Conservation (phyloP, 2,329 filamentous ascomycete genomes). For the Pseudopyricularia javanii region DNA sequence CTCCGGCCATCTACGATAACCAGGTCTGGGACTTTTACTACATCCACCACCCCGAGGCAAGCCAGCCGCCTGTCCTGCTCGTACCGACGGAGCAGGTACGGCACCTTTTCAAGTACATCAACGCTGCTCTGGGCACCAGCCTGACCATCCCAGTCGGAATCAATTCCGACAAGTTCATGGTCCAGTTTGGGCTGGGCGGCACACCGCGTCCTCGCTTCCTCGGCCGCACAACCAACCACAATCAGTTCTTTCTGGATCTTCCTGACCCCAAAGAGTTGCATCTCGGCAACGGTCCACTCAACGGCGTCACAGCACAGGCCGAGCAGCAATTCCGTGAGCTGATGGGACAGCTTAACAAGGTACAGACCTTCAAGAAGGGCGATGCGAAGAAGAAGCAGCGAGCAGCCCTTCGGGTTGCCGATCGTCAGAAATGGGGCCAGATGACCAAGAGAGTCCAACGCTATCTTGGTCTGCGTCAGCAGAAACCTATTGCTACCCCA, state of each 20-base stretch:
- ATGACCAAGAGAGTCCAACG: constrained; percentile 53
- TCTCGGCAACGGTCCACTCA: constrained; percentile 18
- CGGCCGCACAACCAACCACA: constrained; percentile 36
- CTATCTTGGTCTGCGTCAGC: constrained; percentile 49
- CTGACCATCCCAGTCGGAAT: constrained; percentile 45
- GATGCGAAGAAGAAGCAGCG: constrained; percentile 27
- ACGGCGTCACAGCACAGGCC: constrained; percentile 19
- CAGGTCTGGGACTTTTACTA: constrained; percentile 69
- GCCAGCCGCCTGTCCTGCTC: constrained; percentile 44
- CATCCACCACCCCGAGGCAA: constrained; percentile 36
- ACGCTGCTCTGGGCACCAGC: constrained; percentile 37
- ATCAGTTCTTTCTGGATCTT: constrained; percentile 18
- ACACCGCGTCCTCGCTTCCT: constrained; percentile 58
- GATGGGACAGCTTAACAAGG: constrained; percentile 36
- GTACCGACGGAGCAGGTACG: constrained; percentile 56
- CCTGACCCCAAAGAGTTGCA: constrained; percentile 21
- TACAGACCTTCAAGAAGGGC: constrained; percentile 31
- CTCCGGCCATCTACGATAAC: constrained; percentile 40
- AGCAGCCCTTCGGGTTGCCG: constrained; percentile 21
- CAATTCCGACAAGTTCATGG: constrained; percentile 40
- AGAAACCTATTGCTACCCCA: neutral
- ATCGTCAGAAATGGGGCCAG: constrained; percentile 37
- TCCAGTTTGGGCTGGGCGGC: constrained; percentile 47
- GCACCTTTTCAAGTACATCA: constrained; percentile 52
- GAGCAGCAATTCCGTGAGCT: constrained; percentile 38